Conservation (phyloP, 176 grass and related monocot species). For the Carex kokanica region DNA sequence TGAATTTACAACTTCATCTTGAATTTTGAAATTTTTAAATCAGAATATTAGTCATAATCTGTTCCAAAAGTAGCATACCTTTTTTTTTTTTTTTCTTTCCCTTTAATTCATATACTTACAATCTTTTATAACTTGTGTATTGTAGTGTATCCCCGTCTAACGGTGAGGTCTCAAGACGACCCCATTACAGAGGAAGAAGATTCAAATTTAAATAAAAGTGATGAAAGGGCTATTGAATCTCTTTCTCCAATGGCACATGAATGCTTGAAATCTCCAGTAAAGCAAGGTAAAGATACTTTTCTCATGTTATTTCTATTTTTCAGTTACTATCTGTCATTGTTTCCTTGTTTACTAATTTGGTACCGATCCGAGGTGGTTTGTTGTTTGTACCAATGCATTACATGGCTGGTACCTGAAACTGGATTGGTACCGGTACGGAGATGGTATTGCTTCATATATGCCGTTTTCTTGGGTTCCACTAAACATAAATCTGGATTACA, state of each 20-base stretch:
- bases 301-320: neutral
- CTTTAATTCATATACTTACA: neutral
- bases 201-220: neutral
- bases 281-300: slow-evolving; percentile 6
- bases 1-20: neutral
- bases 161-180: neutral
- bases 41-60: neutral
- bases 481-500: too few relatives aligned
- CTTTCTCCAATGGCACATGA: slow-evolving; percentile 17
- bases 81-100: neutral
- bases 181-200: neutral
- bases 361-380: too few relatives aligned
- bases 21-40: neutral
- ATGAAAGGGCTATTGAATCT: slow-evolving; percentile 11
- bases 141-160: slow-evolving; percentile 23
- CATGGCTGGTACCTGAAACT: too few relatives aligned
- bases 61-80: neutral
- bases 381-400: too few relatives aligned
- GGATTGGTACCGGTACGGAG: too few relatives aligned
- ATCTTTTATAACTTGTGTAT: neutral
- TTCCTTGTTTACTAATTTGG: too few relatives aligned
- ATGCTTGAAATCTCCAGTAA: neutral
- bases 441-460: too few relatives aligned
- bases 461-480: too few relatives aligned
- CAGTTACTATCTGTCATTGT: neutral